Percentiles rank a stretch among this genome's conserved stretches.
These are phyloP conservation scores for Withania somnifera DNA, from an alignment of 305 asterid species.

Conservation along the genomic window DNA sequence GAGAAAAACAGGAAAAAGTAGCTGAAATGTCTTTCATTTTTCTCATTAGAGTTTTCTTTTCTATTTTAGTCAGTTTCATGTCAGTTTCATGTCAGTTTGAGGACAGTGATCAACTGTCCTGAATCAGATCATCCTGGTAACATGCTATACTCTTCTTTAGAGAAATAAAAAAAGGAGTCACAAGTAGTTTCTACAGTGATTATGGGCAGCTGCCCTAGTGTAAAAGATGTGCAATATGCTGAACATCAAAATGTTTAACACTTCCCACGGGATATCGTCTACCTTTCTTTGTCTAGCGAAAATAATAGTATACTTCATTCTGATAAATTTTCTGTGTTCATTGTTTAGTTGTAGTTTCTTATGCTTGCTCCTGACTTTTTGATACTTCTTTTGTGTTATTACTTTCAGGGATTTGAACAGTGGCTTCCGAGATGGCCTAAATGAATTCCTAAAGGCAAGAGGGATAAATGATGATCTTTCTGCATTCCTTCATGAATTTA, in stretches of 20 bases:
- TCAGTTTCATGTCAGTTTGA: not conserved
- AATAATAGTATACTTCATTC: not conserved
- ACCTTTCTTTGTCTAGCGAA: not conserved
- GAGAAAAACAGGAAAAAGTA: not conserved
- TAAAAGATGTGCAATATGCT: not conserved
- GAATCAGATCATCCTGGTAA: not conserved
- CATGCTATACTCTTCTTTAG: too few relatives aligned
- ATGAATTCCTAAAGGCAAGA: conserved; percentile 32
- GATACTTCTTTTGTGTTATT: not conserved
- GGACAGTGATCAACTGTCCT: not conserved
- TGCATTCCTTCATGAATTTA: conserved; percentile 36
- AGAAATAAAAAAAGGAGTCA: too few relatives aligned
- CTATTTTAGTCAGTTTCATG: not conserved
- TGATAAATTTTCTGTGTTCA: not conserved
- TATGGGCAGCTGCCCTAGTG: not conserved
- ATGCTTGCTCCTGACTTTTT: not conserved
- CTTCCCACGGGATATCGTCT: not conserved
- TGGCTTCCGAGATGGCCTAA: conserved; percentile 25
- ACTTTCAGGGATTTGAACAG: conserved; percentile 26
- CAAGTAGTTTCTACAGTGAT: not conserved
- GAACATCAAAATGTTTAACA: not conserved
- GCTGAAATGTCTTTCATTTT: not conserved
- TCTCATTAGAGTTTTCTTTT: not conserved
- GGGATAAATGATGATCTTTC: conserved; percentile 36
- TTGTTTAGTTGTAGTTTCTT: not conserved